Base-by-base conservation (phyloP, 257 asterid species). In the Rubia yunnanensis region DNA sequence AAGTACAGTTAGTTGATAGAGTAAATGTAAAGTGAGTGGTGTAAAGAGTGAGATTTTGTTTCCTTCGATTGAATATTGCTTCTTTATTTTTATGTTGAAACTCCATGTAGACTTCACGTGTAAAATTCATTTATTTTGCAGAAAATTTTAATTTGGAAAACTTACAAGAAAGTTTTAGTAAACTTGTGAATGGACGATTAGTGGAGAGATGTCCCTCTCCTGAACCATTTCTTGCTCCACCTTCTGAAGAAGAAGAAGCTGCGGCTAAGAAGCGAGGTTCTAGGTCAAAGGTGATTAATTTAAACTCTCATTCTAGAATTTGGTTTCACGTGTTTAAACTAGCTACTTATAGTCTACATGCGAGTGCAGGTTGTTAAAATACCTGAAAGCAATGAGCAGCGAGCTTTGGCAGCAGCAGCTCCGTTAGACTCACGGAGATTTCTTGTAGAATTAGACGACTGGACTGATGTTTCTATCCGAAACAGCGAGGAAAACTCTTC, bases 181-280 rank as follows among this genome's bases (percentile, higher is more conserved):
- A 61, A 75, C 96, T 92, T 75, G 83, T 85, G 72, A 65, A 62
- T 69, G 86, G 88, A 46, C 79, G 86, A 61, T 88, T 84, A 72
- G 76, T 92, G 76, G 99, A 92, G 75, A 90, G 91, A 10, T 89
- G 99, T 64, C 99, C 99, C 23, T 88, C 81, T 65, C 92, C 96
- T 68, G 95, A 79, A 49, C 97, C 97, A 65, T 77, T 79, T 79
- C 82, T 86, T 70, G 77, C 70, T 49, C 87, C 89, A 74, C 78
- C 83, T 39, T 5, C 74, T 72, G 89, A 74, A 58, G 95, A 76
- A 58, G 95, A 76, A n/a, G 87, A 80, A 68, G 46, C 77, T 58
- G 67, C 80, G 50, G 75, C 82, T 35, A 79, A 71, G 76, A 84
- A 74, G 80, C 77, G 76, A 70, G 76, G 74, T n/a, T 65, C 82